Evolutionary conservation across 73 alveolate genomes (phyloP).

Genomic region (Durusdinium trenchii): DNA sequence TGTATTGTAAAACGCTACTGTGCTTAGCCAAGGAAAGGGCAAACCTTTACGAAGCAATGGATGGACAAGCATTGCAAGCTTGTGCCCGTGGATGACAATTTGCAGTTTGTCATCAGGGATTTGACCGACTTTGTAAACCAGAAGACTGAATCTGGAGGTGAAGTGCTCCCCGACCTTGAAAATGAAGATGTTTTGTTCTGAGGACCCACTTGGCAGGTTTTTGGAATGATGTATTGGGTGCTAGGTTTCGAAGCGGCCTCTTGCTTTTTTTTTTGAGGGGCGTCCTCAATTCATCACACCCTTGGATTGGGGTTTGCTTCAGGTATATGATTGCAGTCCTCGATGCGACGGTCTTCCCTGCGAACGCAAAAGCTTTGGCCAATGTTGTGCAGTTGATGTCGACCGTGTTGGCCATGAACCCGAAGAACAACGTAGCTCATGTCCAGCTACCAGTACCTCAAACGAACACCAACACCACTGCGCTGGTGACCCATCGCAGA

Average conservation of each 20-base stretch:
- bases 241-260: no score
- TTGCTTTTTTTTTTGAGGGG: no score
- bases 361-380: neutral
- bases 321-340: neutral
- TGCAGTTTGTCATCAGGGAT: neutral
- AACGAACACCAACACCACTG: neutral
- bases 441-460: neutral
- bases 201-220: no score
- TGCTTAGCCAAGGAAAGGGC: slow-evolving; percentile 15
- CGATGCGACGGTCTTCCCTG: slow-evolving; percentile 1
- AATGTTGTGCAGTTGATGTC: neutral
- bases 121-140: no score
- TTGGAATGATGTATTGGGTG: no score
- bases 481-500: neutral
- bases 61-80: slow-evolving; percentile 15
- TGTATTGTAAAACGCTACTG: no score
- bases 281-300: no score
- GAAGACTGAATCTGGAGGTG: no score
- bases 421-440: neutral
- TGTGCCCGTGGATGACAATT: neutral
- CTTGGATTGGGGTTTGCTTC: neutral
- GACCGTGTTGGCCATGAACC: neutral
- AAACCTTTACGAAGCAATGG: neutral
- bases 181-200: no score
- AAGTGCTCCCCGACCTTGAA: no score